Evolutionary conservation across 192 early-diverging fungal species (phyloP), one percentile per base, ranked within the genome.

Genomic region (Oehlia diaphana): DNA sequence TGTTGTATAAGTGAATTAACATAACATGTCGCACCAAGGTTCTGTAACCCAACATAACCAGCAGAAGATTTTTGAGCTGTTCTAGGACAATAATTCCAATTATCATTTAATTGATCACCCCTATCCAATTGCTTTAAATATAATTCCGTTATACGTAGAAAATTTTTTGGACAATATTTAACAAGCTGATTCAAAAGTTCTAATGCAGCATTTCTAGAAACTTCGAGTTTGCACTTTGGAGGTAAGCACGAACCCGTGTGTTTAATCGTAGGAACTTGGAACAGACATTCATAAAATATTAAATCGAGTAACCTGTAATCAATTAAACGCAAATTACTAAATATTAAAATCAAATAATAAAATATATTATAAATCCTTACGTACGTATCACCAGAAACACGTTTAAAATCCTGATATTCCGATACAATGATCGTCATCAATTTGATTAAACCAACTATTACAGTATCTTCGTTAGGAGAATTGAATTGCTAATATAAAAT

Each of bases 21-120:
- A 80, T 92, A 92, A 78, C 91, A 92, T 21, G 90, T 92, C 14
- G 91, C 90, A 13, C 91, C 91, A n/a, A 87, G 66, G 64, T 92
- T 92, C 76, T 83, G 76, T 58, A 92, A 84, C 23, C 91, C 91
- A 4, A 88, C 91, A 35, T 83, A 86, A 35, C 82, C 86, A 49
- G 83, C 85, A 2, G 61, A 68, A 5, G 87, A 81, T 67, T 74
- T 84, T 76, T 83, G 83, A 68, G 78, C 74, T 10, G 63, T 73
- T 69, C 84, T 84, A 21, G 87, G 87, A 33, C 83, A 84, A 63
- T 88, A 87, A 26, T 84, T 82, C 86, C 86, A 87, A 47, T 84
- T 80, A 35, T 83, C 82, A 28, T 80, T 83, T 42, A 87, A 72
- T 47, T 84, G 77, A 14, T 81, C 76, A 82, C 86, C 86, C 68